phyloP scores from a whole-genome alignment of 2,329 filamentous ascomycete genomes.

The Exophiala spinifera region DNA sequence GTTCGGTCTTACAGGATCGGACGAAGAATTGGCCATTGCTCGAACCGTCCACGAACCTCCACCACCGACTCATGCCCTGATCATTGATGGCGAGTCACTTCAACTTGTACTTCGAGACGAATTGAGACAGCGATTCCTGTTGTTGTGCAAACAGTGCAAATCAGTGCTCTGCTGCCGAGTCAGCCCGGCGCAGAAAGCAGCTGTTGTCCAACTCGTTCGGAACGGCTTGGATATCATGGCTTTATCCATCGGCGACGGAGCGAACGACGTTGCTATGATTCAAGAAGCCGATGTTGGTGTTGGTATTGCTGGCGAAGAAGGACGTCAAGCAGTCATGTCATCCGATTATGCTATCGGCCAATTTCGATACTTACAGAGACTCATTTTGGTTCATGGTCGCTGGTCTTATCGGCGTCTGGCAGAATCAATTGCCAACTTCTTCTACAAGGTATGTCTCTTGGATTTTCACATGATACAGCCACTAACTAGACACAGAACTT shows the following conservation, averaged over 20 bases:
- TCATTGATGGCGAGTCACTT: conserved; percentile 92
- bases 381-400: conserved; percentile 85
- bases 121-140: conserved; percentile 85
- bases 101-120: conserved; percentile 79
- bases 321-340: conserved; percentile 90
- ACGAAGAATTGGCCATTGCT: conserved; percentile 77
- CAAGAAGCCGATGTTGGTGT: conserved; percentile 96
- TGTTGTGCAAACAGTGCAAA: conserved; percentile 95
- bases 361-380: conserved; percentile 80
- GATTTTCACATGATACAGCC: neutral
- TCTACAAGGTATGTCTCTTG: conserved; percentile 72
- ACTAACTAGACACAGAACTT: conserved; percentile 63
- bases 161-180: conserved; percentile 97
- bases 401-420: conserved; percentile 95
- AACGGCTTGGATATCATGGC: conserved; percentile 94
- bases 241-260: conserved; percentile 85
- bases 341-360: conserved; percentile 94
- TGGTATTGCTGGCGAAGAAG: conserved; percentile 89
- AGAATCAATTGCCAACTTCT: conserved; percentile 96
- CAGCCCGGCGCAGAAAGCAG: conserved; percentile 92
- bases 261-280: conserved; percentile 97
- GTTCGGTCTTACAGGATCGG: conserved; percentile 79
- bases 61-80: conserved; percentile 80
- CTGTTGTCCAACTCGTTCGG: conserved; percentile 96
- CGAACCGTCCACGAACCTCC: conserved; percentile 82